These are phyloP conservation scores for Fusarium stilboides DNA, from an alignment of 2,329 filamentous ascomycete genomes.

Conservation along the genomic window DNA sequence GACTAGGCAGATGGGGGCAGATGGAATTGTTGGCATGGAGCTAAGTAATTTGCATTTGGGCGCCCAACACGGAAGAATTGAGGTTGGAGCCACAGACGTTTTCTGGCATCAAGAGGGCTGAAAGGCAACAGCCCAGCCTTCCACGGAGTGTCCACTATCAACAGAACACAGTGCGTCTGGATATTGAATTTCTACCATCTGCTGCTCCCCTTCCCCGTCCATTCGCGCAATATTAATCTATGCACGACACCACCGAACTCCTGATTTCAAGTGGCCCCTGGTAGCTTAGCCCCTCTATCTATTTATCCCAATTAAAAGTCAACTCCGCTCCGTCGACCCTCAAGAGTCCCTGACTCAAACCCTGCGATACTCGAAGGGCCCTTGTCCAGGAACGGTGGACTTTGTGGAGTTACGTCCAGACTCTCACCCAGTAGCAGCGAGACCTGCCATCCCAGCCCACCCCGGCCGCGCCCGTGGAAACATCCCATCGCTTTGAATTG, in stretches of 20 bases:
- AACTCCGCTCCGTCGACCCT: conserved; percentile 33
- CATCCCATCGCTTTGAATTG: conserved; percentile 40
- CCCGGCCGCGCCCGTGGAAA: conserved; percentile 43
- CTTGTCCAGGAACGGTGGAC: conserved; percentile 49
- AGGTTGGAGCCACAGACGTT: conserved; percentile 16
- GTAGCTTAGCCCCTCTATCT: conserved; percentile 1
- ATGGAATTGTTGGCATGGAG: background rate
- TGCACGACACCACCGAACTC: conserved; percentile 47
- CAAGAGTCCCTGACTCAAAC: conserved; percentile 48
- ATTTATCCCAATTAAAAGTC: conserved; percentile 33
- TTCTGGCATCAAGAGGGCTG: background rate
- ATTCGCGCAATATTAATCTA: conserved; percentile 42
- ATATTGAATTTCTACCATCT: background rate
- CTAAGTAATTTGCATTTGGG: conserved; percentile 18
- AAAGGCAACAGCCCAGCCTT: background rate
- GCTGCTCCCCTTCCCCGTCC: background rate
- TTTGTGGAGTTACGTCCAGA: conserved; percentile 41
- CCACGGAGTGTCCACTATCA: background rate
- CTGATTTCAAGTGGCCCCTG: conserved; percentile 34
- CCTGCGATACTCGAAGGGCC: conserved; percentile 34
- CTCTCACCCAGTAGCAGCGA: conserved; percentile 36
- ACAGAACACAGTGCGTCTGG: conserved; percentile 1
- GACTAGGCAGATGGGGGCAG: conserved; percentile 14
- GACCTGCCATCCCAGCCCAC: conserved; percentile 35
- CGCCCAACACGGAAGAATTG: background rate